phyloP scores from a whole-genome alignment of 164 flowering plant genomes.

The Santalum album region DNA sequence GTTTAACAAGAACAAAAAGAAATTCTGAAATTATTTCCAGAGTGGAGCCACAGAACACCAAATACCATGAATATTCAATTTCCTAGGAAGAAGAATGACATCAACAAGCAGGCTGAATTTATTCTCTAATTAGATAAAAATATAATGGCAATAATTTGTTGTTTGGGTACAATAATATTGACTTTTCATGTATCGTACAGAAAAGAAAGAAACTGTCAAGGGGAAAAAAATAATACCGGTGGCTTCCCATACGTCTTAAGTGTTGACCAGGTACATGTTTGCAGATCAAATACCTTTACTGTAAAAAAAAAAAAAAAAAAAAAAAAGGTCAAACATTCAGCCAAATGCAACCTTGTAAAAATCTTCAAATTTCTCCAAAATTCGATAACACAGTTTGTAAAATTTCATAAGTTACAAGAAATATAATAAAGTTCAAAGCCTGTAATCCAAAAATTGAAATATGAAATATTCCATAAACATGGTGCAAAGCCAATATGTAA shows the following conservation, averaged over 20 bases:
- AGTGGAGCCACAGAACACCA: not conserved
- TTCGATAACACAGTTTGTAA: not conserved
- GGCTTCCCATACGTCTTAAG: slow-evolving; percentile 90
- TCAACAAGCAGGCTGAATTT: too few relatives aligned
- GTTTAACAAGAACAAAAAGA: not conserved
- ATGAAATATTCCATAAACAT: too few relatives aligned
- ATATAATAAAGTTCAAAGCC: too few relatives aligned
- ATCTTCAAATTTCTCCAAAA: not conserved
- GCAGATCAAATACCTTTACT: slow-evolving; percentile 86
- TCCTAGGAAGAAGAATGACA: too few relatives aligned
- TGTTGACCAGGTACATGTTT: slow-evolving; percentile 66
- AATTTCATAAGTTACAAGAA: not conserved
- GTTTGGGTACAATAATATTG: too few relatives aligned
- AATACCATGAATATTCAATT: too few relatives aligned
- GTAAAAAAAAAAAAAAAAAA: slow-evolving; percentile 22
- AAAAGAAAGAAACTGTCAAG: too few relatives aligned
- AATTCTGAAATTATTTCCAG: not conserved
- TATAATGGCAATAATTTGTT: too few relatives aligned
- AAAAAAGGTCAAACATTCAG: not conserved
- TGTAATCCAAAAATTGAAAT: too few relatives aligned
- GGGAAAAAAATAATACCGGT: slow-evolving; percentile 48
- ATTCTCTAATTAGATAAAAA: too few relatives aligned
- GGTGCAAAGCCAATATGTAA: too few relatives aligned
- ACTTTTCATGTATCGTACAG: too few relatives aligned
- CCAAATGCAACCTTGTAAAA: not conserved